Evolutionary conservation across 2,329 filamentous ascomycete species (phyloP).

Genomic region (Diplodia seriata): DNA sequence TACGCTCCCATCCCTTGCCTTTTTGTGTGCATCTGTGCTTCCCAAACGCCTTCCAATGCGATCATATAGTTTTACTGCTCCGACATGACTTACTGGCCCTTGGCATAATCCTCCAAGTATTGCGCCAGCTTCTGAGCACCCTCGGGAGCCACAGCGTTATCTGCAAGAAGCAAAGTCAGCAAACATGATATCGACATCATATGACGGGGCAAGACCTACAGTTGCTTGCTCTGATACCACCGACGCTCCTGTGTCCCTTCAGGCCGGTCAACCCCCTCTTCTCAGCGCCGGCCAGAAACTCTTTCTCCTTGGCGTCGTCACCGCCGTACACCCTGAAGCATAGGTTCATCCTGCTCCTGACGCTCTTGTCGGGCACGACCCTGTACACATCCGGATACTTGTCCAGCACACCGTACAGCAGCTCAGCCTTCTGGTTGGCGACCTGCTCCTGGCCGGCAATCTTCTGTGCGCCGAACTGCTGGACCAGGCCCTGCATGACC

Average conservation of each 20-base stretch:
- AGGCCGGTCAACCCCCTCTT: constrained; percentile 75
- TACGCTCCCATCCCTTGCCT: constrained; percentile 2
- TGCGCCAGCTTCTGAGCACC: constrained; percentile 71
- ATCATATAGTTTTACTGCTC: neutral
- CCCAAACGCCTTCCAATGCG: constrained; percentile 25
- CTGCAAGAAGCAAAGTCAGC: constrained; percentile 40
- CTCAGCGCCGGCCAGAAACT: constrained; percentile 76
- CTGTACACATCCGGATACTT: constrained; percentile 74
- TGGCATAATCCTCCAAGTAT: constrained; percentile 68
- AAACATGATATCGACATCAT: constrained; percentile 1
- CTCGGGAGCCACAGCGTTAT: constrained; percentile 78
- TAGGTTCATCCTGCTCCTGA: constrained; percentile 90
- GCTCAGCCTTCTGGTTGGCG: constrained; percentile 73
- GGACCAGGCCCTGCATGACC: constrained; percentile 79
- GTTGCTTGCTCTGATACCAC: constrained; percentile 84
- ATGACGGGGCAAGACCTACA: constrained; percentile 53
- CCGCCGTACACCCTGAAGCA: constrained; percentile 80
- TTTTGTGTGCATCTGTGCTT: constrained; percentile 11
- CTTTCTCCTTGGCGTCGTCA: constrained; percentile 74
- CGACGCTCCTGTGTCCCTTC: constrained; percentile 87
- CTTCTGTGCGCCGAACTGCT: constrained; percentile 67
- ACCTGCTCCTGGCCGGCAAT: constrained; percentile 79
- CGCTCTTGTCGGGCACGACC: constrained; percentile 76
- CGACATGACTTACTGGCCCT: constrained; percentile 37
- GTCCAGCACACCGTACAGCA: constrained; percentile 81